These are phyloP conservation scores for Botryotinia calthae DNA, from an alignment of 2,329 filamentous ascomycete genomes.

Conservation along the genomic window DNA sequence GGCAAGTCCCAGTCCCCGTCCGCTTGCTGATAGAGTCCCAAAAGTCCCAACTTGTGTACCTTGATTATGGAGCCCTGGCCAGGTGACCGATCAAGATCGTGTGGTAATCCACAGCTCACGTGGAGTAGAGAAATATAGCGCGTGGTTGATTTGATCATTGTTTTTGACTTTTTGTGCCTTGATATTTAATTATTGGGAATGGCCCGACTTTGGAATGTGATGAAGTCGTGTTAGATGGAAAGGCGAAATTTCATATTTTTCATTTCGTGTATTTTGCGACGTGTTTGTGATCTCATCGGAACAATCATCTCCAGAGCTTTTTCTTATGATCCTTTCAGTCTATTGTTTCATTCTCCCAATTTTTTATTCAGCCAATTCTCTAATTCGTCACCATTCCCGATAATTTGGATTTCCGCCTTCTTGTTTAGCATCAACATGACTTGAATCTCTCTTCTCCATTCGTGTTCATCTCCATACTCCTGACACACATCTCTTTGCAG, in stretches of 20 bases:
- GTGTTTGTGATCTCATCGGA: neutral
- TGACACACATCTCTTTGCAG: conserved; percentile 46
- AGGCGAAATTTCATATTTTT: neutral
- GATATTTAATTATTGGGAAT: neutral
- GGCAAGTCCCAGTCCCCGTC: neutral
- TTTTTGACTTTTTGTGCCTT: neutral
- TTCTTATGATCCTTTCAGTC: neutral
- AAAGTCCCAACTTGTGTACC: neutral
- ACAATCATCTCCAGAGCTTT: fast-evolving
- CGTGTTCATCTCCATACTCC: conserved; percentile 35
- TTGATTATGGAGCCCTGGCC: neutral
- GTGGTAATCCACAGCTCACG: neutral
- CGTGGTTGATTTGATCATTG: neutral
- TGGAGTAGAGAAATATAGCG: neutral
- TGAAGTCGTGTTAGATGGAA: neutral
- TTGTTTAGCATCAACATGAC: conserved; percentile 69
- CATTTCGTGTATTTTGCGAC: neutral
- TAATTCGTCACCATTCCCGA: conserved; percentile 47
- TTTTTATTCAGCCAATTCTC: conserved; percentile 36
- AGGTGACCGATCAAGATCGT: neutral
- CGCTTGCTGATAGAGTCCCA: no score
- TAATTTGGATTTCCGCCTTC: conserved; percentile 75
- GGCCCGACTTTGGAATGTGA: neutral
- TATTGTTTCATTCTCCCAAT: conserved; percentile 5
- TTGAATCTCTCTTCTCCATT: conserved; percentile 59